Conservation (phyloP, 2,329 filamentous ascomycete genomes). For the Talaromyces amestolkiae region DNA sequence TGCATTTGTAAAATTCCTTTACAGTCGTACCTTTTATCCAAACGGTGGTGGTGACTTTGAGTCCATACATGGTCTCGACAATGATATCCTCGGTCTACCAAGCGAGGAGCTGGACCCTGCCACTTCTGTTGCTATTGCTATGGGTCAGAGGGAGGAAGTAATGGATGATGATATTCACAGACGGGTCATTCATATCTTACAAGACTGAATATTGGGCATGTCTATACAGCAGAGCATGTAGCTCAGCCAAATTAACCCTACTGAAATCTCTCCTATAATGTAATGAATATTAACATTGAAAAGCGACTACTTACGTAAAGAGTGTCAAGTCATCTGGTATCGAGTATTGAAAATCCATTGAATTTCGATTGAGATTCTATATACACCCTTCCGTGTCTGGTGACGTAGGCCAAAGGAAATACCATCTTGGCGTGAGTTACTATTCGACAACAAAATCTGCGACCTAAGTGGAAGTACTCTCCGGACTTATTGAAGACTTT, state of each 20-base stretch:
- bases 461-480: not conserved
- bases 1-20: slow-evolving; percentile 54
- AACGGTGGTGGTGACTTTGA: slow-evolving; percentile 26
- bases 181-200: not conserved
- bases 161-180: not conserved
- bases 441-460: not conserved
- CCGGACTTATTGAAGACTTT: not conserved
- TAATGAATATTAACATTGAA: not conserved
- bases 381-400: not conserved
- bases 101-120: slow-evolving; percentile 17
- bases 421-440: not conserved
- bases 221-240: no score
- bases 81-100: slow-evolving; percentile 7
- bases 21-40: slow-evolving; percentile 56
- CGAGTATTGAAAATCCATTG: not conserved
- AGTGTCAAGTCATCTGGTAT: not conserved
- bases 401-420: not conserved
- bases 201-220: not conserved
- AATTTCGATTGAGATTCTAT: not conserved
- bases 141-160: not conserved
- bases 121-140: slow-evolving; percentile 1
- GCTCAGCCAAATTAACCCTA: no score
- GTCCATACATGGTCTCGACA: slow-evolving; percentile 7
- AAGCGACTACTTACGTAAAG: not conserved
- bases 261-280: not conserved